Base-by-base conservation (phyloP, 371 early-diverging fungal genomes). In the Coemansia sp. region DNA sequence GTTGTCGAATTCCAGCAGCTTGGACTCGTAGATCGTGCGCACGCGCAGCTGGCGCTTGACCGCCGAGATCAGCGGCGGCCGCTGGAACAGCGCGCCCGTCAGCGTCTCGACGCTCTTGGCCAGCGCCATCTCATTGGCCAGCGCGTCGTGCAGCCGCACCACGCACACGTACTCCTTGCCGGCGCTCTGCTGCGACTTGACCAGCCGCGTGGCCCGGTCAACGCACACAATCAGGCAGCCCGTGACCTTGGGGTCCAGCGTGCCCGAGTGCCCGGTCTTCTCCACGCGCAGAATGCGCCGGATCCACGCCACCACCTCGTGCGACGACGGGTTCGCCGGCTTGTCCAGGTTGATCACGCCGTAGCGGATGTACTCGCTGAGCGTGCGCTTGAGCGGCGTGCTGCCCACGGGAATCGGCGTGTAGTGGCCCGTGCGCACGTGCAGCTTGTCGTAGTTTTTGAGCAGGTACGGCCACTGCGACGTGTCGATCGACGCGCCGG, bases 291-390 rank as follows among this genome's bases (percentile, higher is more conserved):
- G 88, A 65, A 99, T 99, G 67, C 97, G 92, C 61, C 97, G 93
- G 64, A 99, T 94, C 99, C 99, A 99, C 56, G 99, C 99, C 49
- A 99, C 99, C 49, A 99, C 99, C 85, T 99, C 99, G 86, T 99
- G 99, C 43, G 99, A 99, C 43, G 98, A 97, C 56, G 99, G 99
- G 85, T 99, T 99, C 54, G 98, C 89, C 56, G 99, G 99, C 88
- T 99, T 99, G 83, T 96, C 94, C 57, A 98, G 85, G 84, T 99
- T 97, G 80, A 99, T 96, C 56, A 97, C 90, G 78, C 99, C 99
- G 85, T 99, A 80, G 50, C 70, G 86, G 76, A 98, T 83, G 74
- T 98, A 98, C 65, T 94, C 91, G 42, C 87, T 77, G 62, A 99
- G 84, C 60, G 90, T 89, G 77, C 99, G 93, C 82, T 93, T 94